These are phyloP conservation scores for Musa itinerans DNA, from an alignment of 176 grass and related monocot genomes.

Conservation along the genomic window DNA sequence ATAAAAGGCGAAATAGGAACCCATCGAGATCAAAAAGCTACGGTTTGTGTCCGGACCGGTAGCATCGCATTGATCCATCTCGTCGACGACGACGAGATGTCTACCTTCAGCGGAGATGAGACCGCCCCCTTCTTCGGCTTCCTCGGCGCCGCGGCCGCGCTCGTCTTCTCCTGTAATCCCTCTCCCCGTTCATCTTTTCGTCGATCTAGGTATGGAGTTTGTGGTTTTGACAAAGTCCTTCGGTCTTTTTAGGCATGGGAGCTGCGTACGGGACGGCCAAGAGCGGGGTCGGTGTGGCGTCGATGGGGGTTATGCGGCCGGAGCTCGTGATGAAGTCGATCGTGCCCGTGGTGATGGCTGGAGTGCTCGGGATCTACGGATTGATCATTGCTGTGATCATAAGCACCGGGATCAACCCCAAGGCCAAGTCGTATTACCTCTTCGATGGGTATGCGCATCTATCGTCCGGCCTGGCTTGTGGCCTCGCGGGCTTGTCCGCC, in stretches of 20 bases:
- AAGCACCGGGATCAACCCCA: constrained; percentile 1
- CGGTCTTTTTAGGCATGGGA: background rate
- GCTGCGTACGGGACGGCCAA: constrained; percentile 5
- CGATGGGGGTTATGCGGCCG: constrained; percentile 3
- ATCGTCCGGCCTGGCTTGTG: background rate
- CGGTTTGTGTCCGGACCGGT: too few species aligned
- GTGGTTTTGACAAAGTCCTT: background rate
- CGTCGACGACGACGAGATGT: background rate
- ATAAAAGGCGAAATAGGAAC: too few species aligned
- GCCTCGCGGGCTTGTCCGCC: background rate
- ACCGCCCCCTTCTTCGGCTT: constrained; percentile 23
- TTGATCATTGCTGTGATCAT: constrained; percentile 7
- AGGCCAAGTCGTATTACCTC: background rate
- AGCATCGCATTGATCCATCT: background rate
- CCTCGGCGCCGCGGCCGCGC: constrained; percentile 20
- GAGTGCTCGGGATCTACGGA: constrained; percentile 9
- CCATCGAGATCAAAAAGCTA: too few species aligned
- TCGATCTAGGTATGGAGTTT: background rate
- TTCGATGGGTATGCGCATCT: constrained; percentile 1
- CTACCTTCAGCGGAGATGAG: constrained; percentile 22
- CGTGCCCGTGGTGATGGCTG: constrained; percentile 3
- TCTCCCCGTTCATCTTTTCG: background rate
- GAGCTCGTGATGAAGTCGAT: constrained; percentile 12
- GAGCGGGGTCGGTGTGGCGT: constrained; percentile 3
- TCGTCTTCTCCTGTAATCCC: constrained; percentile 24